These are phyloP conservation scores for Hawksworthiomyces lignivorus DNA, from an alignment of 2,329 filamentous ascomycete species.

Conservation along the genomic window DNA sequence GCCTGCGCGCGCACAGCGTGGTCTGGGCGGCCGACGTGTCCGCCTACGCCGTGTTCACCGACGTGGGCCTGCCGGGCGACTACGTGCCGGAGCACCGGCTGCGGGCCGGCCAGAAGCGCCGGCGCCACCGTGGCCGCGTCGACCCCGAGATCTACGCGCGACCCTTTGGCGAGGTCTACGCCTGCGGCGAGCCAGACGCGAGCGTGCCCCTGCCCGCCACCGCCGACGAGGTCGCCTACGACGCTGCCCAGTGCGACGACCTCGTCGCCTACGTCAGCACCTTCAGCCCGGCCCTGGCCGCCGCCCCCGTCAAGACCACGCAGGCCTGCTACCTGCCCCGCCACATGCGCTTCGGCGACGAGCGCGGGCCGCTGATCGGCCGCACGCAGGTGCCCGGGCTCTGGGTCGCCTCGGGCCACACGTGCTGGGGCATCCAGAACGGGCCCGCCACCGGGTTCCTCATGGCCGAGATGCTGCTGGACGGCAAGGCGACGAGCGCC, in stretches of 20 bases:
- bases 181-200: constrained; percentile 81
- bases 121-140: constrained; percentile 53
- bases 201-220: constrained; percentile 66
- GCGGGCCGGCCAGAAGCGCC: constrained; percentile 40
- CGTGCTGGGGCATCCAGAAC: constrained; percentile 98
- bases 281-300: constrained; percentile 57
- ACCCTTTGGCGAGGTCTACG: constrained; percentile 83
- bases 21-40: constrained; percentile 58
- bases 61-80: constrained; percentile 64
- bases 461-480: constrained; percentile 71
- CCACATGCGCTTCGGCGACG: constrained; percentile 54
- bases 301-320: constrained; percentile 61
- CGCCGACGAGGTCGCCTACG: constrained; percentile 67
- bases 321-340: constrained; percentile 94
- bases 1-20: constrained; percentile 57
- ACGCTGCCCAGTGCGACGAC: constrained; percentile 72
- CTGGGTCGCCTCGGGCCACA: constrained; percentile 81
- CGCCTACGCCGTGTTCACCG: constrained; percentile 77
- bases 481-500: constrained; percentile 61
- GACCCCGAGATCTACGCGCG: constrained; percentile 92
- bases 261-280: constrained; percentile 69
- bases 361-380: constrained; percentile 68
- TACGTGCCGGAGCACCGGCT: constrained; percentile 48
- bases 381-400: constrained; percentile 64
- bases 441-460: constrained; percentile 78